phyloP scores from a whole-genome alignment of 306 rosid genomes.

The Cucurbita moschata region DNA sequence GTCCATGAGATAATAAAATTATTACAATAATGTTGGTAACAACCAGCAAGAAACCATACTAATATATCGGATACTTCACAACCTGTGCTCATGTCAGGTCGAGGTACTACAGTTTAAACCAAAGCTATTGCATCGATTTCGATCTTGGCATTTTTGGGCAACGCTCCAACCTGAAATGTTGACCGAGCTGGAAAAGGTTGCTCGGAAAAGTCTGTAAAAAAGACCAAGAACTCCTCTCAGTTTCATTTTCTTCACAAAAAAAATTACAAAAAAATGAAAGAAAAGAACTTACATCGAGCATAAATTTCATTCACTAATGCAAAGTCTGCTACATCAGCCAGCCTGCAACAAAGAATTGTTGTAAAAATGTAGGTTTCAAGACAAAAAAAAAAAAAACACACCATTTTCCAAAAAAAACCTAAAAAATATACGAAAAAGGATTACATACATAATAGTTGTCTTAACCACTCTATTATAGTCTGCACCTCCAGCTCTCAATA shows the following conservation, averaged over 20 bases:
- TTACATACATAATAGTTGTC: conserved; percentile 70
- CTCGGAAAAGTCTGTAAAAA: conserved; percentile 46
- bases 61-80: too few relatives aligned
- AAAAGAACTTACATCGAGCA: conserved; percentile 57
- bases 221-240: neutral
- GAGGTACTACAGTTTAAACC: too few relatives aligned
- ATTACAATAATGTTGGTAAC: neutral
- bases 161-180: conserved; percentile 69
- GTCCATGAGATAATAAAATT: neutral
- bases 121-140: conserved; percentile 88
- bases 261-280: too few relatives aligned
- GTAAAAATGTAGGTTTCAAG: too few relatives aligned
- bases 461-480: conserved; percentile 65
- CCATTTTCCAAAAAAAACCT: neutral
- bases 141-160: conserved; percentile 84
- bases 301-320: conserved; percentile 65
- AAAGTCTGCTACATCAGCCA: conserved; percentile 82
- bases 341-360: conserved; percentile 34
- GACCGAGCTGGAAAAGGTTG: conserved; percentile 76
- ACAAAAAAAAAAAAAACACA: too few relatives aligned
- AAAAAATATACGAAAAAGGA: neutral
- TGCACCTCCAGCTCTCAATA: conserved; percentile 68
- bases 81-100: too few relatives aligned
- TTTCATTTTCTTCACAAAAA: too few relatives aligned
- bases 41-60: too few relatives aligned